Evolutionary conservation across 495 filamentous ascomycete genomes (phyloP).

Genomic region (Jackrogersella minutella): DNA sequence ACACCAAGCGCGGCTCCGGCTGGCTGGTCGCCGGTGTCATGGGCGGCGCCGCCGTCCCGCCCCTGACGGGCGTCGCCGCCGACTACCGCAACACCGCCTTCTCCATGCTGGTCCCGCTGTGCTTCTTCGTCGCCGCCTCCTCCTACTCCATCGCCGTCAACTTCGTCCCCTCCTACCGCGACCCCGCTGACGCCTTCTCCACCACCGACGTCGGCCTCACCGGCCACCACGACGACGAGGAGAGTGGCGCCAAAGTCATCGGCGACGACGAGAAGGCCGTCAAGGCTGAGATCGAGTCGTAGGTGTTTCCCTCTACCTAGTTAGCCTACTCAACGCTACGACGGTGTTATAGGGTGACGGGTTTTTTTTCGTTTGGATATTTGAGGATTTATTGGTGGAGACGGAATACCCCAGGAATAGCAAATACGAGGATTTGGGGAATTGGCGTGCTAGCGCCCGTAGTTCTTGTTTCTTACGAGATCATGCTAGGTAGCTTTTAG

Average conservation of each 20-base stretch:
- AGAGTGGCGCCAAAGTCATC: constrained; percentile 38
- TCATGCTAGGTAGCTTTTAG: neutral
- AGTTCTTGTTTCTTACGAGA: neutral
- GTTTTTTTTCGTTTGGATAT: no score
- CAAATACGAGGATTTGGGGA: no score
- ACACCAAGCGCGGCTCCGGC: constrained; percentile 71
- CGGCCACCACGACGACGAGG: constrained; percentile 20
- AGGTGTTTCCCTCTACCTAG: neutral
- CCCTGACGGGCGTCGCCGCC: constrained; percentile 67
- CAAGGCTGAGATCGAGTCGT: constrained; percentile 25
- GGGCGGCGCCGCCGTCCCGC: constrained; percentile 71
- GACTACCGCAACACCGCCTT: constrained; percentile 54
- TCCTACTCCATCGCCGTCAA: constrained; percentile 69
- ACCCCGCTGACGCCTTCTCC: constrained; percentile 67
- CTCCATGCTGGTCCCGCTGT: constrained; percentile 63
- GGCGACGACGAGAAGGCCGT: constrained; percentile 43
- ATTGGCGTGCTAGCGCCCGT: neutral
- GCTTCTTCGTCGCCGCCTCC: constrained; percentile 65
- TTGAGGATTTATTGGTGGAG: no score
- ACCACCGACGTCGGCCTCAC: constrained; percentile 61
- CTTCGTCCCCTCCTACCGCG: constrained; percentile 66
- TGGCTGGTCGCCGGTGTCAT: constrained; percentile 69
- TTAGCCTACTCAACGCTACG: no score
- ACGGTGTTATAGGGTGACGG: no score
- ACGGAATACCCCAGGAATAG: no score